A percentile compares a stretch with the other conserved stretches of the same genome.
phyloP scores from a whole-genome alignment of 441 rosid species.

The Gossypium lobatum region DNA sequence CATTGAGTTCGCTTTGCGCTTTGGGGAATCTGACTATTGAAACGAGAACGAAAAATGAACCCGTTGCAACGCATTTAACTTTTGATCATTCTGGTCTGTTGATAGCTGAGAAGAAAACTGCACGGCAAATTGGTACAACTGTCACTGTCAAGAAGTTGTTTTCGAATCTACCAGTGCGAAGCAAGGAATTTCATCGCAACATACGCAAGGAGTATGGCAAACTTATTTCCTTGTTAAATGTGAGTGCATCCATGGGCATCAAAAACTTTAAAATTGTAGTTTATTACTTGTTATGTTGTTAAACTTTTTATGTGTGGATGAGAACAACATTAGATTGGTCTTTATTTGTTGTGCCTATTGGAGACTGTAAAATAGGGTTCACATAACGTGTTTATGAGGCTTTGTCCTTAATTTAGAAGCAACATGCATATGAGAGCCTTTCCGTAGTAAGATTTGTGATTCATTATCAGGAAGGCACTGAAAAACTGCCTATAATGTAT shows the following conservation, averaged over 20 bases:
- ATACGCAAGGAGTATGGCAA: slow-evolving; percentile 91
- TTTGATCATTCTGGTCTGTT: slow-evolving; percentile 79
- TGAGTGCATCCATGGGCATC: slow-evolving; percentile 28
- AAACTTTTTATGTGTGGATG: not conserved
- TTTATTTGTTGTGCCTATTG: not conserved
- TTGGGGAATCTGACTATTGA: slow-evolving; percentile 79
- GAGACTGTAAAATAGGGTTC: not conserved
- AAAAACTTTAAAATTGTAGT: not conserved
- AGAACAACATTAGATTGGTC: not conserved
- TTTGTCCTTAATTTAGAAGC: not conserved
- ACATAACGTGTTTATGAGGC: not conserved
- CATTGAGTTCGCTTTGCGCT: slow-evolving; percentile 89
- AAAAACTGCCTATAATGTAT: not conserved
- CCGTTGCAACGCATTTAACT: slow-evolving; percentile 72
- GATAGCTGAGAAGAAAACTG: slow-evolving; percentile 60
- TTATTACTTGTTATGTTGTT: not conserved
- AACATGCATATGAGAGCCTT: not conserved
- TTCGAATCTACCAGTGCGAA: slow-evolving; percentile 83
- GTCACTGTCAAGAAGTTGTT: slow-evolving; percentile 81
- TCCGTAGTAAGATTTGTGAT: not conserved
- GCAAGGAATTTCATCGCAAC: slow-evolving; percentile 89
- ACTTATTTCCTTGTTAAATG: slow-evolving; percentile 77
- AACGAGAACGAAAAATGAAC: slow-evolving; percentile 67
- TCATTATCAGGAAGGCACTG: not conserved
- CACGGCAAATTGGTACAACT: slow-evolving; percentile 87